Base-by-base conservation (phyloP, 768 basidiomycete genomes). In the Pholiota conissans region DNA sequence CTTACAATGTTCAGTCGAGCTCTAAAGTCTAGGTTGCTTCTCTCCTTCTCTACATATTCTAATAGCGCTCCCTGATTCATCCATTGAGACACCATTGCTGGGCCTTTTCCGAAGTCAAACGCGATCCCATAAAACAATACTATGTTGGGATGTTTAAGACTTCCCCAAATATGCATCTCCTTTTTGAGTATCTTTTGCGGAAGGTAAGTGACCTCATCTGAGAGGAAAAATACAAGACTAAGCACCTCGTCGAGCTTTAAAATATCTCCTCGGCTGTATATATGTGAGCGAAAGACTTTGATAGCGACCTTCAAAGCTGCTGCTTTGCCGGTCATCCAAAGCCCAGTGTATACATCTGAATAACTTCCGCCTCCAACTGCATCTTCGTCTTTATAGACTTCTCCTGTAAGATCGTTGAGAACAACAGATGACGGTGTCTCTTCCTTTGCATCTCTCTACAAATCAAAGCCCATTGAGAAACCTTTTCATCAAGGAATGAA, bases 241-340 rank as follows among this genome's bases (percentile, higher is more conserved):
- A n/a, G n/a, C 27, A 60, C 61, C 61, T 63, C 57, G 13, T 60
- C 58, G 9, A 63, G 56, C 22, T 60, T 60, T 47, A 51, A 56
- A 22, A 46, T 34, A 42, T 60, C 57, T 6, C 49, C 32, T 32
- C 56, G 55, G 5, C 30, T 60, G 29, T 54, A 63, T 3, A 56
- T 63, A 47, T 63, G 61, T 6, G 61, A 22, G 13, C 61, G 61
- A 24, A 63, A 57, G 9, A 62, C 58, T 39, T 63, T 63, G 27
- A 63, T 37, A n/a, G 61, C 61, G 6, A 63, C 61, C 63, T 18
- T 14, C 7, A 28, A 11, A 28, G 5, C 9, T 8, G 47, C 0
- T 26, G 24, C 5, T 3, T 8, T 10, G 14, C 16, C 16, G 16
- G 27, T 49, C 9, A 3, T 10, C 27, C 16, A 49, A 29, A 14